Percentiles rank a stretch among this genome's conserved stretches.
Evolutionary conservation across 2,329 filamentous ascomycete species (phyloP).

Genomic region (Aspergillus pseudoterreus): DNA sequence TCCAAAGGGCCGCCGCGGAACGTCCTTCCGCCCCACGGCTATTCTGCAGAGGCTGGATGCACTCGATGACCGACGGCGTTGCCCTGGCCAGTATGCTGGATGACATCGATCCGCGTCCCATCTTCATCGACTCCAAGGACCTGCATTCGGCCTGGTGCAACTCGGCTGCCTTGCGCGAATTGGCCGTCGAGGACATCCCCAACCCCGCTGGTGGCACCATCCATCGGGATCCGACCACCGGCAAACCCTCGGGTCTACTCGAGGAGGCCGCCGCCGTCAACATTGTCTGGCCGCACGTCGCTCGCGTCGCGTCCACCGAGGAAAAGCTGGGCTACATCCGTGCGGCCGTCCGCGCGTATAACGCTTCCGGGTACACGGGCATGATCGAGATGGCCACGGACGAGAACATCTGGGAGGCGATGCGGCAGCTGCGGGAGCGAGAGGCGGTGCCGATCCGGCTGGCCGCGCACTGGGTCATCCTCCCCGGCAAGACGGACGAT

Average conservation of each 20-base stretch:
- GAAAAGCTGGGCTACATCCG: constrained; percentile 41
- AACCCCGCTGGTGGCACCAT: constrained; percentile 46
- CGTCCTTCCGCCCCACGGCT: constrained; percentile 40
- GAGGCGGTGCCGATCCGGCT: constrained; percentile 38
- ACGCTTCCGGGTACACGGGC: constrained; percentile 45
- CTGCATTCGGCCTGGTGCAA: constrained; percentile 52
- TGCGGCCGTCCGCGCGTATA: constrained; percentile 43
- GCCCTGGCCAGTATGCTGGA: constrained; percentile 45
- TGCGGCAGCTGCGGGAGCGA: constrained; percentile 32
- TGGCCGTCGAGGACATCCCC: constrained; percentile 37
- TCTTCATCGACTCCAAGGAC: constrained; percentile 49
- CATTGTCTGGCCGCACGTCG: constrained; percentile 48
- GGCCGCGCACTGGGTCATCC: constrained; percentile 47
- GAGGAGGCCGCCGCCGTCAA: constrained; percentile 44
- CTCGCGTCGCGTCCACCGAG: constrained; percentile 36
- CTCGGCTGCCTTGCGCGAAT: constrained; percentile 43
- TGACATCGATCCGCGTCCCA: constrained; percentile 45
- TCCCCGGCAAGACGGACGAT: constrained; percentile 34
- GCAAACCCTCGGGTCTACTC: constrained; percentile 42
- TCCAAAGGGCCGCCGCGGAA: constrained; percentile 33
- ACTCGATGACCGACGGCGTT: constrained; percentile 41
- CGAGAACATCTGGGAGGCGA: constrained; percentile 44
- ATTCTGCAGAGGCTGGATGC: constrained; percentile 48
- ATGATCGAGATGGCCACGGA: constrained; percentile 52
- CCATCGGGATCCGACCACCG: constrained; percentile 36